These are phyloP conservation scores for Entamoeba moshkovskii DNA, from an alignment of 208 protist genomes.

Conservation along the genomic window DNA sequence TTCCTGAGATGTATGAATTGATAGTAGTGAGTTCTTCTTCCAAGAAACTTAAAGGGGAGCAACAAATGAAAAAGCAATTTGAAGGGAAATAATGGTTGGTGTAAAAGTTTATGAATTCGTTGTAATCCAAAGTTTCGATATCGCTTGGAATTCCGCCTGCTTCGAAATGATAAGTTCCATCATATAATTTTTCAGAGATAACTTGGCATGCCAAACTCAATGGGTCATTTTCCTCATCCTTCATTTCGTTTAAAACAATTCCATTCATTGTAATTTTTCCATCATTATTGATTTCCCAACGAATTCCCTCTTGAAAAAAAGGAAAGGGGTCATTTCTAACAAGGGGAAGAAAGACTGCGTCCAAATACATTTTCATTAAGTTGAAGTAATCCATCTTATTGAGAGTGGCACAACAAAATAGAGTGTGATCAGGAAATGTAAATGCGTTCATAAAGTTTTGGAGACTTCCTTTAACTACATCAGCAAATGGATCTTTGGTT, in stretches of 20 bases:
- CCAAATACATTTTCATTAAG: slow-evolving; percentile 38
- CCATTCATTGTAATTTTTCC: slow-evolving; percentile 18
- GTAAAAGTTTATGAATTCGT: background rate
- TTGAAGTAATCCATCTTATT: slow-evolving; percentile 38
- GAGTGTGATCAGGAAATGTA: slow-evolving; percentile 33
- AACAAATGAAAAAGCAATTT: background rate
- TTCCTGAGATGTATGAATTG: background rate
- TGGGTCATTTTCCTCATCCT: slow-evolving; percentile 1
- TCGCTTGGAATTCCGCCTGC: background rate
- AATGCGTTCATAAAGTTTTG: slow-evolving; percentile 41
- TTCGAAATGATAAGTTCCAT: background rate
- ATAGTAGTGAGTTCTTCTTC: background rate
- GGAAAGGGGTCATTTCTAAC: slow-evolving; percentile 11
- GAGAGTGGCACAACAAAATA: slow-evolving; percentile 27
- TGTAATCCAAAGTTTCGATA: background rate
- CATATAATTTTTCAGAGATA: background rate
- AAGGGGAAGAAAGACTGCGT: slow-evolving; percentile 29
- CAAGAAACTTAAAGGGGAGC: background rate
- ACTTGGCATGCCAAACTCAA: background rate
- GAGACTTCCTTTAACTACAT: slow-evolving; percentile 31
- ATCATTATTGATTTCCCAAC: background rate
- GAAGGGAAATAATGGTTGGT: background rate
- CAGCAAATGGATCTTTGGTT: slow-evolving; percentile 30
- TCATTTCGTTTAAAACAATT: slow-evolving; percentile 44
- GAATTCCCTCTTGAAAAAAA: background rate